phyloP scores from a whole-genome alignment of 2,329 filamentous ascomycete genomes.

The Orbilia javanica region DNA sequence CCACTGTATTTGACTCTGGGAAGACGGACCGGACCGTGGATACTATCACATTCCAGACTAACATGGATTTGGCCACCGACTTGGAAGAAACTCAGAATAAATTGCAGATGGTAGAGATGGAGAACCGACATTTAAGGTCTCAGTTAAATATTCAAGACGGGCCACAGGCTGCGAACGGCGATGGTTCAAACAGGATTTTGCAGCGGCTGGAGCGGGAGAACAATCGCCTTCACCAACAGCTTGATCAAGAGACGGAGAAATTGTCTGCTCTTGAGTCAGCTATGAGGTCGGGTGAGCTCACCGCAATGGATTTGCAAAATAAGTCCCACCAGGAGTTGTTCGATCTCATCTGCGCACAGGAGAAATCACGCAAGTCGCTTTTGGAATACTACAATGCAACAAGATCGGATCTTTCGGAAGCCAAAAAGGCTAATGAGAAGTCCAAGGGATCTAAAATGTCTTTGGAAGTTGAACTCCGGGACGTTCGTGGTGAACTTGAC shows the following conservation, averaged over 20 bases:
- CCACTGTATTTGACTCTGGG: slow-evolving; percentile 75
- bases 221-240: slow-evolving; percentile 88
- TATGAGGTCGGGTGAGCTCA: slow-evolving; percentile 86
- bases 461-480: slow-evolving; percentile 87
- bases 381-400: slow-evolving; percentile 87
- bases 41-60: slow-evolving; percentile 83
- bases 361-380: slow-evolving; percentile 84
- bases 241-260: slow-evolving; percentile 93
- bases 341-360: slow-evolving; percentile 91
- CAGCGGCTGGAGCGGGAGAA: slow-evolving; percentile 95
- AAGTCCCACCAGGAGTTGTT: slow-evolving; percentile 95
- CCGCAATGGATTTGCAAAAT: slow-evolving; percentile 88
- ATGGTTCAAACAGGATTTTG: slow-evolving; percentile 82
- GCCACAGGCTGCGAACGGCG: slow-evolving; percentile 71
- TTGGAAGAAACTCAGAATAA: slow-evolving; percentile 94
- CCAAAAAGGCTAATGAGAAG: slow-evolving; percentile 87
- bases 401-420: slow-evolving; percentile 84
- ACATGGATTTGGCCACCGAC: slow-evolving; percentile 90
- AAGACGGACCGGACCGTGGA: slow-evolving; percentile 88
- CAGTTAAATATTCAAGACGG: slow-evolving; percentile 74
- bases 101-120: slow-evolving; percentile 92
- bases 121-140: slow-evolving; percentile 90
- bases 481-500: slow-evolving; percentile 83
- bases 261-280: slow-evolving; percentile 89
- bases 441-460: slow-evolving; percentile 83